Conservation (phyloP, 306 rosid genomes). For the Castanospermum australe region DNA sequence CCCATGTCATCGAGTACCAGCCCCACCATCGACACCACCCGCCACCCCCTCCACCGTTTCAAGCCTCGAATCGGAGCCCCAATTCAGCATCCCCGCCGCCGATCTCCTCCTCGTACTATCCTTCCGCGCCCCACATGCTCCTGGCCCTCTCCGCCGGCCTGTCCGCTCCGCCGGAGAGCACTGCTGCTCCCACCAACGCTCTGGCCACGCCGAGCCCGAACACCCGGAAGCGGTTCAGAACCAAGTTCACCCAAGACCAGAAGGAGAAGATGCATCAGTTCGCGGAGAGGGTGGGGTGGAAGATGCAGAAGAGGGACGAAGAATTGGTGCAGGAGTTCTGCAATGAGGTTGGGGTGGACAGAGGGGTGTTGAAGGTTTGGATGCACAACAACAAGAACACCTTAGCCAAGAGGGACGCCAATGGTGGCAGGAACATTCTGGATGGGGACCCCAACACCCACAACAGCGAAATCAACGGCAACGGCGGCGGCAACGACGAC, state of each 20-base stretch:
- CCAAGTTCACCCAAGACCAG: conserved; percentile 77
- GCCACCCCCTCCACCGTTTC: conserved; percentile 44
- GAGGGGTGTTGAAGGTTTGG: conserved; percentile 88
- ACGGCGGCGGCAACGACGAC: conserved; percentile 12
- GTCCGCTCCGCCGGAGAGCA: conserved; percentile 45
- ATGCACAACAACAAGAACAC: conserved; percentile 97
- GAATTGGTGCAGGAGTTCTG: conserved; percentile 62
- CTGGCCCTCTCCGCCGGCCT: conserved; percentile 70
- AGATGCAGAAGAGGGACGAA: conserved; percentile 94
- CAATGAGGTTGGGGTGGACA: conserved; percentile 64
- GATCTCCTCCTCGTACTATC: conserved; percentile 92
- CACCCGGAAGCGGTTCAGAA: conserved; percentile 66
- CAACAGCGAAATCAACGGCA: neutral
- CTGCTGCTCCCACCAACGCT: conserved; percentile 13
- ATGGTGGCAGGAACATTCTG: conserved; percentile 21
- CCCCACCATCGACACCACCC: conserved; percentile 87
- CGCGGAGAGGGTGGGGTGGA: conserved; percentile 86
- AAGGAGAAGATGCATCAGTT: conserved; percentile 85
- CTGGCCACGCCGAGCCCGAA: conserved; percentile 25
- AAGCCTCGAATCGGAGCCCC: conserved; percentile 56
- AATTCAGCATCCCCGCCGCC: conserved; percentile 92
- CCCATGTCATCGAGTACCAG: conserved; percentile 77
- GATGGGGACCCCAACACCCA: conserved; percentile 28
- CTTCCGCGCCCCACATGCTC: conserved; percentile 95
- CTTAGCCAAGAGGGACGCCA: conserved; percentile 41